phyloP scores from a whole-genome alignment of 1,139 yeast genomes.

The Pichia sp. region DNA sequence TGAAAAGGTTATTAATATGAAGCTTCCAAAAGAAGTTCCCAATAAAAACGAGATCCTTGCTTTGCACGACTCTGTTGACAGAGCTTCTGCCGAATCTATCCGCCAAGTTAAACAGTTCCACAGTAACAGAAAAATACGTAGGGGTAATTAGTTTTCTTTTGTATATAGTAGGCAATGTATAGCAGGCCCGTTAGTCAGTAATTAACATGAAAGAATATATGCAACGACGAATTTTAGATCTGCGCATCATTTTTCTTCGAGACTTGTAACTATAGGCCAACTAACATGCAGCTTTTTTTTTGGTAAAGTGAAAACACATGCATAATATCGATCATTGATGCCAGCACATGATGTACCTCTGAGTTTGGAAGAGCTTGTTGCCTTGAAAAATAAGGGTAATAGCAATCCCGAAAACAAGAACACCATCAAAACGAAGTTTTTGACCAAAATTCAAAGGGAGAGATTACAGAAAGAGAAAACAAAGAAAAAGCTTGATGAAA shows the following conservation, averaged over 20 bases:
- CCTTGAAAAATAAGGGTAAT: conserved; percentile 2
- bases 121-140: conserved; percentile 34
- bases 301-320: no score
- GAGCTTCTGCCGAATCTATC: conserved; percentile 87
- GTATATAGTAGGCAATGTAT: no score
- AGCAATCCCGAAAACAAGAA: conserved; percentile 30
- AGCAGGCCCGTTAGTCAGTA: neutral
- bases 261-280: no score
- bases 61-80: conserved; percentile 81
- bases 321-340: conserved; percentile 5
- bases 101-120: conserved; percentile 77
- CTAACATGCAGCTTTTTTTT: no score
- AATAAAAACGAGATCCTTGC: conserved; percentile 74
- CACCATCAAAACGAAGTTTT: conserved; percentile 36
- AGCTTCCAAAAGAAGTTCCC: conserved; percentile 78
- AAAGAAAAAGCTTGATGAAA: no score
- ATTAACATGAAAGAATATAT: no score
- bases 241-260: neutral
- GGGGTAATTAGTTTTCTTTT: neutral
- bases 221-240: neutral
- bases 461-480: conserved; percentile 31
- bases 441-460: conserved; percentile 47
- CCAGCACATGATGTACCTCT: conserved; percentile 29
- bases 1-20: conserved; percentile 79
- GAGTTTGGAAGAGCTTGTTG: conserved; percentile 29